Evolutionary conservation across 108 stramenopile species (phyloP).

Genomic region (Cyclotella atomus): DNA sequence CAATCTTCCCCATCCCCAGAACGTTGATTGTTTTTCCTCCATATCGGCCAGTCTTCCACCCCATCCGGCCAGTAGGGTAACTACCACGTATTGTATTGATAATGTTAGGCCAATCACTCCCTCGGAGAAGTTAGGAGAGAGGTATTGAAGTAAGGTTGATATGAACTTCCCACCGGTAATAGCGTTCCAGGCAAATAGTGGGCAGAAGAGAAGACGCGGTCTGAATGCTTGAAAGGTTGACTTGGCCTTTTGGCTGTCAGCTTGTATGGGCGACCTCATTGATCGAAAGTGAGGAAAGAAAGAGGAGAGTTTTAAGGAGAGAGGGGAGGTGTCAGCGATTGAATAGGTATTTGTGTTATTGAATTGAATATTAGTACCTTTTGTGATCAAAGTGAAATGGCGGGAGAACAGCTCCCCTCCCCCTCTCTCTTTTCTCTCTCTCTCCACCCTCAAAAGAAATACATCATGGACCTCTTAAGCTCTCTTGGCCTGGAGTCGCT

Average conservation of each 20-base stretch:
- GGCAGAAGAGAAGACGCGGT: constrained; percentile 50
- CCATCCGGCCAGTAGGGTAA: constrained; percentile 20
- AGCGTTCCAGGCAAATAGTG: constrained; percentile 54
- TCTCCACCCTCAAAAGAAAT: too few relatives aligned
- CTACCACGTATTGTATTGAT: constrained; percentile 38
- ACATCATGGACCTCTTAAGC: constrained; percentile 69
- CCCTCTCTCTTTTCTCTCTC: too few relatives aligned
- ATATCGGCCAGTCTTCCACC: constrained; percentile 49
- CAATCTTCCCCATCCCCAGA: constrained; percentile 47
- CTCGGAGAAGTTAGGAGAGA: constrained; percentile 36
- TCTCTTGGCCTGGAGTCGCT: constrained; percentile 63
- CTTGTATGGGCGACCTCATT: too few relatives aligned
- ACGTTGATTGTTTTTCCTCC: constrained; percentile 36
- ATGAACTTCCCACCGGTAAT: constrained; percentile 64
- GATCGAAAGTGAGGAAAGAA: too few relatives aligned
- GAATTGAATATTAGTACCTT: too few relatives aligned
- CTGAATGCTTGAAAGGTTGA: constrained; percentile 21
- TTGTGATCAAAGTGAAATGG: too few relatives aligned
- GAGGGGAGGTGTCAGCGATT: too few relatives aligned
- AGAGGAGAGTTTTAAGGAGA: too few relatives aligned
- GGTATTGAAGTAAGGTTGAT: constrained; percentile 55
- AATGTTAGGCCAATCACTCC: constrained; percentile 51
- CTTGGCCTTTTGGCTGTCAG: not conserved
- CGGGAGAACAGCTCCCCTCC: too few relatives aligned
- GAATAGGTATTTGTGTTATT: too few relatives aligned